Evolutionary conservation across 176 grass and related monocot genomes (phyloP), one percentile per base, ranked within the genome.

Genomic region (Cenchrus purpureus): DNA sequence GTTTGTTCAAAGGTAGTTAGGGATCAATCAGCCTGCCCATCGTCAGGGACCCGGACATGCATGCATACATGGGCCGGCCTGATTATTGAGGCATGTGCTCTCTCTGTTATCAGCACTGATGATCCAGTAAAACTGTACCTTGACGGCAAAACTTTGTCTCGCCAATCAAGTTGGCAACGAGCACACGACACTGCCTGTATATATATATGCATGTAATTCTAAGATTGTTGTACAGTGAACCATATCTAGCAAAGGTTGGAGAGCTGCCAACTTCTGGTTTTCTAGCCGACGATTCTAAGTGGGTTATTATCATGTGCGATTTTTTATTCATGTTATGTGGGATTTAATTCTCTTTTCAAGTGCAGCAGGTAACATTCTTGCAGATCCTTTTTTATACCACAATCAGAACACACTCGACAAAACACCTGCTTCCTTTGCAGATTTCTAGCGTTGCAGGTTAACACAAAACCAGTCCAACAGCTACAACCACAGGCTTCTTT

Each of bases 341-440:
- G 56, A 58, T 20, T 58, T 51, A 11, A 51, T 55, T 16, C 1
- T 55, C 4, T 55, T 55, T 57, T 19, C 25, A 28, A 70, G 53
- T 85, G 83, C 22, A 60, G 16, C 53, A 78, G 63, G 83, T 69
- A 49, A 22, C 64, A n/a, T 70, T 70, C 68, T 51, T 14, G 56
- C 56, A n/a, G 52, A 54, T 10, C 16, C 52, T 1, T 54, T 54
- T 54, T 15, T 54, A 5, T 16, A 54, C 52, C 14, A 54, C 25
- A 54, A 11, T 5, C 13, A 16, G 7, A 7, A 14, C 14, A 16
- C 14, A 4, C 52, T 54, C 52, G 5, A 54, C 52, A 13, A 5
- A 4, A 54, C 52, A 25, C 25, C 13, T 15, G 52, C 52, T 54
- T 54, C 16, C 16, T 9, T 56, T 55, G 53, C 53, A 6, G 6